A percentile compares a stretch with the other conserved stretches of the same genome.
phyloP scores from a whole-genome alignment of 768 basidiomycete species.

The Termitomyces sp. region DNA sequence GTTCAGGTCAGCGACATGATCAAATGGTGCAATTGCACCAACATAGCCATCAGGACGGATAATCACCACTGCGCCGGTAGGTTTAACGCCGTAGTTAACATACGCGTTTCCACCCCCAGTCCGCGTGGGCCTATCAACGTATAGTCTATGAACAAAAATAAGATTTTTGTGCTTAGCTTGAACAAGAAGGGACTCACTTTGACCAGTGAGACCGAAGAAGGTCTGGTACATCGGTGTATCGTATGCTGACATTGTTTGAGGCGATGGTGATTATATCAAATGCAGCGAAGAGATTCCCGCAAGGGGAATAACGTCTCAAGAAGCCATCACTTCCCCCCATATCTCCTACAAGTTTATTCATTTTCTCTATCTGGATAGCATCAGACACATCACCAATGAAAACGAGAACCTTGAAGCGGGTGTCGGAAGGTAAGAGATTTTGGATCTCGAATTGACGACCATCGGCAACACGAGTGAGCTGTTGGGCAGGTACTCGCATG shows the following conservation, averaged over 20 bases:
- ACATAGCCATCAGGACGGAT: slow-evolving; percentile 67
- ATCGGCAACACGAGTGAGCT: slow-evolving; percentile 46
- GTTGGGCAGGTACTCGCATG: slow-evolving; percentile 45
- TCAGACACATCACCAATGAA: slow-evolving; percentile 43
- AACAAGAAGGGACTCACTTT: slow-evolving; percentile 31
- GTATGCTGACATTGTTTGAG: slow-evolving; percentile 30
- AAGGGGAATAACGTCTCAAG: slow-evolving; percentile 23
- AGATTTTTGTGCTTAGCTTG: neutral
- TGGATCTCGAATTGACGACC: slow-evolving; percentile 46
- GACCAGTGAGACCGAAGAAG: slow-evolving; percentile 53
- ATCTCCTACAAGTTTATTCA: slow-evolving; percentile 26
- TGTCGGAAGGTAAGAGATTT: slow-evolving; percentile 44
- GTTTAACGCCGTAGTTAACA: slow-evolving; percentile 44
- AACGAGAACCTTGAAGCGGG: slow-evolving; percentile 48
- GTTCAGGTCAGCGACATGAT: slow-evolving; percentile 31
- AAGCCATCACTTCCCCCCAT: slow-evolving; percentile 21
- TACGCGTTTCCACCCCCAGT: slow-evolving; percentile 50
- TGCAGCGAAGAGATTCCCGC: slow-evolving; percentile 23
- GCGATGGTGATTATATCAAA: slow-evolving; percentile 41
- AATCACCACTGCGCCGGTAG: slow-evolving; percentile 43
- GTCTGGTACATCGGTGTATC: slow-evolving; percentile 40
- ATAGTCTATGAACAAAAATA: slow-evolving; percentile 35
- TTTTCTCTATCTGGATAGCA: slow-evolving; percentile 19
- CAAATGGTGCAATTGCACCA: slow-evolving; percentile 46
- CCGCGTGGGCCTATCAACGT: slow-evolving; percentile 45